phyloP scores from a whole-genome alignment of 2,329 filamentous ascomycete genomes.

The Zymoseptoria tritici region DNA sequence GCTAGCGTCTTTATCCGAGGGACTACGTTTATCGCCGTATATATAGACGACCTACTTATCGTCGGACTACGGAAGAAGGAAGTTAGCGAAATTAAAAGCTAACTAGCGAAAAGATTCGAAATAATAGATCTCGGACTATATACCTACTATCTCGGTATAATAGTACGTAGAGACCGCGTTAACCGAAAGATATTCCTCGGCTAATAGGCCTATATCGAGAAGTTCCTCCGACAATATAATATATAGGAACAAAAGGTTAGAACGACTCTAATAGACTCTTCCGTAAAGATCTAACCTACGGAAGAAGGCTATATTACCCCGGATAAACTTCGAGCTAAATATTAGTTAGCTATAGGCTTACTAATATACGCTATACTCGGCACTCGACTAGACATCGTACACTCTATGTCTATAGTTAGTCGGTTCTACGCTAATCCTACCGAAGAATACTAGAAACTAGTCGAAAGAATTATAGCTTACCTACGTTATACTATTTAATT shows the following conservation, averaged over 20 bases:
- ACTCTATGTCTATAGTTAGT: constrained; percentile 10
- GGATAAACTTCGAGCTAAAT: no score
- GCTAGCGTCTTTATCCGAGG: constrained; percentile 12
- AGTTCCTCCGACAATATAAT: constrained; percentile 11
- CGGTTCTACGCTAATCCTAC: constrained; percentile 11
- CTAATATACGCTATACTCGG: constrained; percentile 1
- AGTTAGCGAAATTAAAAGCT: constrained; percentile 15
- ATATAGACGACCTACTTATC: constrained; percentile 28
- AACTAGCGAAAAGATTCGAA: constrained; percentile 15
- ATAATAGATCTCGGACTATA: constrained; percentile 22
- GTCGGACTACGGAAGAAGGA: constrained; percentile 3
- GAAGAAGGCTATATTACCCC: no score
- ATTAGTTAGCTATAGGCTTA: no score
- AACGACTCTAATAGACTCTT: constrained; percentile 14
- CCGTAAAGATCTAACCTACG: neutral
- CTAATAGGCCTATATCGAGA: constrained; percentile 21
- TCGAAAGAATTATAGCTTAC: constrained; percentile 7
- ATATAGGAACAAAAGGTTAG: constrained; percentile 5
- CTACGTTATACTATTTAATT: constrained; percentile 6
- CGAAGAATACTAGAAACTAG: constrained; percentile 8
- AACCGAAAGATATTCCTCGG: constrained; percentile 9
- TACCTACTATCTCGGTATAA: constrained; percentile 23
- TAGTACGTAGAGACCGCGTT: constrained; percentile 12
- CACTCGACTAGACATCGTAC: constrained; percentile 15
- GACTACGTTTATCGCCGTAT: constrained; percentile 11